Conservation (phyloP, 306 rosid genomes). For the Boehmeria nivea region DNA sequence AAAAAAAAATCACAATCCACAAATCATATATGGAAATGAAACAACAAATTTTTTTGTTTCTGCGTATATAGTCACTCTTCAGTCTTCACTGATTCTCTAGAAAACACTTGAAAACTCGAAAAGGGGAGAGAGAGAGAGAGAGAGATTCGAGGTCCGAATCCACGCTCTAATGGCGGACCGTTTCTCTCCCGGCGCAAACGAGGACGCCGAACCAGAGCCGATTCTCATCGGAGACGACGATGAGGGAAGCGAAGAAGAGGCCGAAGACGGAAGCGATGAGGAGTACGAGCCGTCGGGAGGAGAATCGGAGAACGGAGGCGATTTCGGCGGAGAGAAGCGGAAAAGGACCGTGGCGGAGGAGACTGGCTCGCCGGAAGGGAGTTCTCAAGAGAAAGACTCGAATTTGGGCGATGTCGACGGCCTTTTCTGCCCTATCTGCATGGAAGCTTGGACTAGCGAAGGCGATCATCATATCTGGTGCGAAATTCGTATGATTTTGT, state of each 20-base stretch:
- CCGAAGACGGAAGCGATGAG: constrained; percentile 5
- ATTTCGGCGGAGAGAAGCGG: constrained; percentile 49
- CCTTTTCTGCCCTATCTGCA: constrained; percentile 73
- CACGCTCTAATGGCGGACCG: constrained; percentile 11
- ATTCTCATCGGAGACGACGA: constrained; percentile 10
- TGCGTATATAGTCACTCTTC: too few relatives aligned
- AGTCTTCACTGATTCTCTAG: too few relatives aligned
- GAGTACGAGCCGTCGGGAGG: constrained; percentile 4
- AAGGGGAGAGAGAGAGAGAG: background rate
- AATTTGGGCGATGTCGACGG: constrained; percentile 49
- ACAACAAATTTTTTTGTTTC: too few relatives aligned
- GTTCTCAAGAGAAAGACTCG: constrained; percentile 52
- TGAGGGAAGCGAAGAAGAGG: constrained; percentile 10
- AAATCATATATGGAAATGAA: too few relatives aligned
- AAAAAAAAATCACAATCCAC: too few relatives aligned
- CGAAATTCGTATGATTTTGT: background rate
- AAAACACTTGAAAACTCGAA: too few relatives aligned
- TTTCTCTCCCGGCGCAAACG: background rate
- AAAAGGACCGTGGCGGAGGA: constrained; percentile 46
- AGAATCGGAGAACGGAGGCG: constrained; percentile 17
- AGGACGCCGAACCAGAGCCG: background rate
- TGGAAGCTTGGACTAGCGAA: constrained; percentile 64
- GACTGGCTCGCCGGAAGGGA: constrained; percentile 14
- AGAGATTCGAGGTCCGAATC: background rate
- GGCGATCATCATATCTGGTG: constrained; percentile 77